These are phyloP conservation scores for Avena atlantica DNA, from an alignment of 176 grass and related monocot genomes.

Conservation along the genomic window DNA sequence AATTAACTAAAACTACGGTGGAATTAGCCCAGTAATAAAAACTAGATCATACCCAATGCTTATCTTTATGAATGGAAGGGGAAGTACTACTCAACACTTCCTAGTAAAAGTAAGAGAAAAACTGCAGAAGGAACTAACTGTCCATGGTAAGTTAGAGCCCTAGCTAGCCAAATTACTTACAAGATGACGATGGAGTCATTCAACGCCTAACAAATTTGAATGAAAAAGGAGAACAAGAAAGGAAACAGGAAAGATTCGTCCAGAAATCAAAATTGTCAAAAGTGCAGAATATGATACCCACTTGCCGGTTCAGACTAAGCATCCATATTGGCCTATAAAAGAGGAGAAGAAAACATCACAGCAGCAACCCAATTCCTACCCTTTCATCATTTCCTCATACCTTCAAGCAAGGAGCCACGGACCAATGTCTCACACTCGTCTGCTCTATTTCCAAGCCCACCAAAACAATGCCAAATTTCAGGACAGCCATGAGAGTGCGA, in stretches of 20 bases:
- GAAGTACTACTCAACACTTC: neutral
- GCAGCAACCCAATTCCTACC: constrained; percentile 18
- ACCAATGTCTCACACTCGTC: constrained; percentile 45
- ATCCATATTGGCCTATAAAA: constrained; percentile 58
- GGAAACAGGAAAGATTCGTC: neutral
- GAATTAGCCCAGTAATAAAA: neutral
- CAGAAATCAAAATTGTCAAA: constrained; percentile 14
- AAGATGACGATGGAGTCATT: neutral
- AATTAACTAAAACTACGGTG: neutral
- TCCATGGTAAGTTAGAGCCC: neutral
- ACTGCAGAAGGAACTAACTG: neutral
- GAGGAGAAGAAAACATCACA: constrained; percentile 31
- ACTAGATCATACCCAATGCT: neutral
- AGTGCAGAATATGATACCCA: constrained; percentile 48
- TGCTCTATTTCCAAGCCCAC: constrained; percentile 24
- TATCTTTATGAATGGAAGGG: neutral
- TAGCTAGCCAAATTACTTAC: neutral
- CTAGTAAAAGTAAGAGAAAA: neutral
- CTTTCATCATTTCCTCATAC: constrained; percentile 10
- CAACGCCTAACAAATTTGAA: constrained; percentile 42
- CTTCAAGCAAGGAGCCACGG: constrained; percentile 13
- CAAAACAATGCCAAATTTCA: constrained; percentile 48
- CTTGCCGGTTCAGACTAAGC: constrained; percentile 25
- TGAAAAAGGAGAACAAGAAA: neutral
- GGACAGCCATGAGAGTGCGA: constrained; percentile 31